Evolutionary conservation across 305 asterid species (phyloP), one percentile per base, ranked within the genome.

Genomic region (Fraxinus angustifolia): DNA sequence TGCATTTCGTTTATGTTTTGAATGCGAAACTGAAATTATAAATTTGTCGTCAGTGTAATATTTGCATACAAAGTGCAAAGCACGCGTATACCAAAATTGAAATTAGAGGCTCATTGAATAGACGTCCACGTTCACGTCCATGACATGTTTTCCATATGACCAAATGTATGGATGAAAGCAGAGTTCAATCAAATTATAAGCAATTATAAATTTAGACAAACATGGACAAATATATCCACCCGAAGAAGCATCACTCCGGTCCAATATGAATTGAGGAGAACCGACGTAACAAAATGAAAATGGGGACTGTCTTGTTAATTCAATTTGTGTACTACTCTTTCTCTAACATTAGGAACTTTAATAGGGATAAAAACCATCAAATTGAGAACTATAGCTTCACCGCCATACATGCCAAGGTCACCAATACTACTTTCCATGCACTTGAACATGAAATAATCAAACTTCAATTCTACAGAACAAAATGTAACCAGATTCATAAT

Each of bases 391-490:
- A 70, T 70, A 14, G 23, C 75, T 70, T 31, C 42, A 70, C 40
- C 42, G 14, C 10, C 40, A n/a, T 72, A 2, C 76, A 72, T 3
- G 28, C 60, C 4, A 3, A 68, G 40, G 75, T 17, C 76, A 71
- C 48, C 76, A n/a, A 8, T 6, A 71, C 28, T 19, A 71, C n/a
- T 6, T 65, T 77, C 73, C 83, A 86, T 60, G 81, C 80, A 84
- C 81, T 79, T 80, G 53, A 76, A 85, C 38, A 23, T 17, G 50
- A 80, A 58, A 68, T 76, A 86, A 75, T 67, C 87, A 80, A 87
- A 84, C 86, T 58, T 83, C 74, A 85, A 87, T 87, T 85, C 85
- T 82, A 90, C 87, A 87, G 50, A 85, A 82, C 33, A 82, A 82
- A 73, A 62, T 83, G 80, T 79, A 80, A 72, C 83, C 86, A 84